These are phyloP conservation scores for Deuterostichococcus epilithicus DNA, from an alignment of 139 green algal species.

Conservation along the genomic window DNA sequence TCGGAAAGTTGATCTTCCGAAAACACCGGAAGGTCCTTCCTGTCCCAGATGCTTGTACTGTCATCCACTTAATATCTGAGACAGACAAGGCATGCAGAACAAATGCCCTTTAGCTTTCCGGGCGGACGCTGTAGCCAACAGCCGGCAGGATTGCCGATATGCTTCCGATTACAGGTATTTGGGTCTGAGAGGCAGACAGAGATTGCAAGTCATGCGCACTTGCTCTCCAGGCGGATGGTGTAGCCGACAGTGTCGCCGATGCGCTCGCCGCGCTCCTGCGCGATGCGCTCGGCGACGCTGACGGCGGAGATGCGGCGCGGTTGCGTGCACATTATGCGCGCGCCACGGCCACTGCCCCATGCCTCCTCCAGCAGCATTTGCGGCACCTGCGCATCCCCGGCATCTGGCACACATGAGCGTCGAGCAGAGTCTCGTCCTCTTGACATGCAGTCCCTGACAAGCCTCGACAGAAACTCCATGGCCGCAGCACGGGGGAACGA, in stretches of 20 bases:
- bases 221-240: constrained; percentile 72
- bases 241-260: constrained; percentile 77
- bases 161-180: too few species aligned
- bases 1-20: too few species aligned
- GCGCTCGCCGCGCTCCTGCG: constrained; percentile 63
- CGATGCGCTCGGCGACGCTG: constrained; percentile 69
- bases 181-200: too few species aligned
- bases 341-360: constrained; percentile 38
- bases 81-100: too few species aligned
- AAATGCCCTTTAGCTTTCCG: constrained; percentile 64
- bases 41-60: too few species aligned
- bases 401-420: not conserved
- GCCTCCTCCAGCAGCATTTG: constrained; percentile 75
- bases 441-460: not conserved
- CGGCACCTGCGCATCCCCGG: constrained; percentile 50
- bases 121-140: constrained; percentile 78
- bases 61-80: too few species aligned
- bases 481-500: not conserved
- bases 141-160: too few species aligned
- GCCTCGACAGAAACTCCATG: not conserved
- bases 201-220: constrained; percentile 11
- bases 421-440: not conserved
- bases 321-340: constrained; percentile 84
- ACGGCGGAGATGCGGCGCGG: constrained; percentile 89
- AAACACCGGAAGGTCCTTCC: too few species aligned